A percentile compares a stretch with the other conserved stretches of the same genome.
These are phyloP conservation scores for Aspergillus novofumigatus DNA, from an alignment of 2,329 filamentous ascomycete species.

Conservation along the genomic window DNA sequence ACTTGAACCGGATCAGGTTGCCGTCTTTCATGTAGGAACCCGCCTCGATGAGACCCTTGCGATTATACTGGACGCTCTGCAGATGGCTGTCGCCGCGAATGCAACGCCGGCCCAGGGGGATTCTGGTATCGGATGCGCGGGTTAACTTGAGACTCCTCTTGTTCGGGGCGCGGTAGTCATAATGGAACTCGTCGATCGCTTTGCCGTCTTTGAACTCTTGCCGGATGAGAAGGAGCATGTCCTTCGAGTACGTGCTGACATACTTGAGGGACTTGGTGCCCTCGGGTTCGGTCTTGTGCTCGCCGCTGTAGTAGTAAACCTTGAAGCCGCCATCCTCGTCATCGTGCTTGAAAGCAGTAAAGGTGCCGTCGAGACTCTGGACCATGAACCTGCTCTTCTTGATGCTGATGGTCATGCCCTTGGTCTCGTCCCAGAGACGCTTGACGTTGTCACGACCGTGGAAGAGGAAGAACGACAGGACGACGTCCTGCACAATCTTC, in stretches of 20 bases:
- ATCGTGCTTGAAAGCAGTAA: conserved; percentile 47
- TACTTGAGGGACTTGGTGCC: conserved; percentile 39
- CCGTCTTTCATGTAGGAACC: conserved; percentile 52
- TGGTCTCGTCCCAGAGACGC: conserved; percentile 46
- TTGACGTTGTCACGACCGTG: conserved; percentile 47
- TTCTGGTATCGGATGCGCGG: conserved; percentile 26
- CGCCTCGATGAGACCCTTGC: conserved; percentile 49
- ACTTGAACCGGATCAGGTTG: conserved; percentile 52
- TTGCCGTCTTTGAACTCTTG: conserved; percentile 45
- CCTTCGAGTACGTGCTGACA: conserved; percentile 46
- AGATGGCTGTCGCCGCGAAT: conserved; percentile 43
- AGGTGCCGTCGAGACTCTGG: conserved; percentile 45
- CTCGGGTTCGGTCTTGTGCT: conserved; percentile 45
- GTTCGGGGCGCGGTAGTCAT: conserved; percentile 38
- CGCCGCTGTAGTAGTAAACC: conserved; percentile 37
- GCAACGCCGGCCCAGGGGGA: conserved; percentile 46
- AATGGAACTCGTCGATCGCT: conserved; percentile 46
- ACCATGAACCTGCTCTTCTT: conserved; percentile 47
- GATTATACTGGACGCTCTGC: conserved; percentile 50
- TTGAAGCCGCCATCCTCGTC: conserved; percentile 37
- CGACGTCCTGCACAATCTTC: conserved; percentile 41
- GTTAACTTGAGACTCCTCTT: conserved; percentile 25
- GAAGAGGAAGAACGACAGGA: conserved; percentile 47
- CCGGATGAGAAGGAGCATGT: conserved; percentile 43
- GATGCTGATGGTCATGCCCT: conserved; percentile 46